Percentiles rank a stretch among this genome's conserved stretches.
Evolutionary conservation across 768 basidiomycete genomes (phyloP).

Genomic region (Collybiopsis luxurians): DNA sequence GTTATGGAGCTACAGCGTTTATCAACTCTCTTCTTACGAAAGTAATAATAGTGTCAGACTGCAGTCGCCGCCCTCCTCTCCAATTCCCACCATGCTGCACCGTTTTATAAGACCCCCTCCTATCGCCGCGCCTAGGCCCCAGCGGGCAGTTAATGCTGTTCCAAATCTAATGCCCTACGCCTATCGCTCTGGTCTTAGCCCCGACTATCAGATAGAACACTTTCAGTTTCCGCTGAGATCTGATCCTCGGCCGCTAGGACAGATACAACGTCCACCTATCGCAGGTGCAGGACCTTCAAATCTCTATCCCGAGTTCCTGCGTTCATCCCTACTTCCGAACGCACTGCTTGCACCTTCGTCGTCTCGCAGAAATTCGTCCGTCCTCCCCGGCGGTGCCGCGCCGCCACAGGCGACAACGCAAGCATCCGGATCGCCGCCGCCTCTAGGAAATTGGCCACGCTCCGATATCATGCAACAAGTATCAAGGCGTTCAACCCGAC

Average conservation of each 20-base stretch:
- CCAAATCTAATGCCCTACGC: conserved; percentile 21
- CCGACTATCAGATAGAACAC: conserved; percentile 49
- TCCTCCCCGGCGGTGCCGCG: background rate
- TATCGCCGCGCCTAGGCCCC: conserved; percentile 43
- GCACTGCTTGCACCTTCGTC: conserved; percentile 6
- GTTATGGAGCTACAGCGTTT: conserved; percentile 52
- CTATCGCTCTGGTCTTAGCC: conserved; percentile 37
- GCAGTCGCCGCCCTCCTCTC: conserved; percentile 28
- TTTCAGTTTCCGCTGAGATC: conserved; percentile 30
- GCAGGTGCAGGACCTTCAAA: background rate
- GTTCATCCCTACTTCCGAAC: conserved; percentile 13
- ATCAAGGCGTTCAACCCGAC: conserved; percentile 25
- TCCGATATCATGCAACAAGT: conserved; percentile 34
- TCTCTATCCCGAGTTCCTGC: conserved; percentile 7
- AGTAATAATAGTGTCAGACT: conserved; percentile 25
- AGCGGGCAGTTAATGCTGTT: conserved; percentile 29
- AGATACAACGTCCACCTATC: conserved; percentile 6
- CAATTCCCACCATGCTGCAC: conserved; percentile 27
- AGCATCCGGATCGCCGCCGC: conserved; percentile 35
- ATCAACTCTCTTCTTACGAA: conserved; percentile 36
- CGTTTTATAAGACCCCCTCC: conserved; percentile 34
- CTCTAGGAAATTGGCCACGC: conserved; percentile 56
- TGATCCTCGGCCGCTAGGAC: background rate
- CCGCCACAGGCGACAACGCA: conserved; percentile 18
- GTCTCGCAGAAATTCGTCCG: background rate